Percentiles rank a stretch among this genome's conserved stretches.
phyloP scores from a whole-genome alignment of 768 basidiomycete species.

The Roridomyces roridus region DNA sequence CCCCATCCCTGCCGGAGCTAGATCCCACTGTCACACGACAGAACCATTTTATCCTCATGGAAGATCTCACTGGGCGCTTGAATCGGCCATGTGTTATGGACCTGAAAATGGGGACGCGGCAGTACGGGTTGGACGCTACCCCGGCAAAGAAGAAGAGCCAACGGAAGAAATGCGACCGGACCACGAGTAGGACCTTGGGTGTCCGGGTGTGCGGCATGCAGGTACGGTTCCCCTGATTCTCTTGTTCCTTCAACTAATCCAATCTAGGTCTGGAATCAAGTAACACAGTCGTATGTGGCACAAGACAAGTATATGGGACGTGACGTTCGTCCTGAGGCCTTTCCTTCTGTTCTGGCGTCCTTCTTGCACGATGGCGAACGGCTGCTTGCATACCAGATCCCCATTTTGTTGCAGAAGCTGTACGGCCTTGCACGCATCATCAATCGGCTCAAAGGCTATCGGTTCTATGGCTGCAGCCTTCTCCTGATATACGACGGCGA shows the following conservation, averaged over 20 bases:
- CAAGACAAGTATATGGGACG: constrained; percentile 98
- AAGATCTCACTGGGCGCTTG: constrained; percentile 92
- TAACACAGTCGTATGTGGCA: constrained; percentile 81
- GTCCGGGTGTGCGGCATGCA: constrained; percentile 99
- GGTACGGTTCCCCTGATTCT: constrained; percentile 55
- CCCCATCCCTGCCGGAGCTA: constrained; percentile 40
- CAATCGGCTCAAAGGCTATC: constrained; percentile 88
- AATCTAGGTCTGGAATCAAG: constrained; percentile 88
- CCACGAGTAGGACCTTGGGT: constrained; percentile 90
- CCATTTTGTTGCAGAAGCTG: constrained; percentile 86
- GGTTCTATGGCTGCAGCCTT: constrained; percentile 97
- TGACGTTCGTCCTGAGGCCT: constrained; percentile 86
- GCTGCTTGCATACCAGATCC: constrained; percentile 91
- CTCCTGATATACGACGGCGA: constrained; percentile 98
- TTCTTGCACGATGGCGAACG: constrained; percentile 88
- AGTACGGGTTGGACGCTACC: constrained; percentile 96
- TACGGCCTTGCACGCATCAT: constrained; percentile 94
- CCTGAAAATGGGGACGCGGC: constrained; percentile 99
- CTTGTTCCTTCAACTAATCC: constrained; percentile 5
- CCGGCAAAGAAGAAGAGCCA: constrained; percentile 96
- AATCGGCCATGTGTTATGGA: constrained; percentile 96
- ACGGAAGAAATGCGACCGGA: constrained; percentile 96
- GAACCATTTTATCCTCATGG: constrained; percentile 99
- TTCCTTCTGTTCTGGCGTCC: constrained; percentile 78
- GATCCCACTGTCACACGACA: constrained; percentile 75